Conservation (phyloP, 345 rosid species). For the Luvunga scandens region DNA sequence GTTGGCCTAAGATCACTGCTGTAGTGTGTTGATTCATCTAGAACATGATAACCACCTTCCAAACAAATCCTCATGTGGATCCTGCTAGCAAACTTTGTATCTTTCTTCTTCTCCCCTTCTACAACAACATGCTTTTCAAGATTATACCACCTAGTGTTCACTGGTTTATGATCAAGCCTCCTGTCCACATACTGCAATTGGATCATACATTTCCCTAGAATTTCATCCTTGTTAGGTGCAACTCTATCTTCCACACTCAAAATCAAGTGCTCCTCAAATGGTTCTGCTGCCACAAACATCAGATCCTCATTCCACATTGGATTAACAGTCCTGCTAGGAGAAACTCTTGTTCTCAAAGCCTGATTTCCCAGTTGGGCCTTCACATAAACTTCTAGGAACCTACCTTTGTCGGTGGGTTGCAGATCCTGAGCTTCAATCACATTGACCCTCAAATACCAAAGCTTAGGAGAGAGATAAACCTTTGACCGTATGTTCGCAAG, state of each 20-base stretch:
- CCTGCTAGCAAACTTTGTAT: constrained; percentile 73
- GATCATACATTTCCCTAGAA: constrained; percentile 59
- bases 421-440: constrained; percentile 93
- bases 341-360: constrained; percentile 55
- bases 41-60: constrained; percentile 95
- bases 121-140: constrained; percentile 65
- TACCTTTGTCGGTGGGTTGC: constrained; percentile 54
- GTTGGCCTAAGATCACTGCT: constrained; percentile 96
- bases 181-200: constrained; percentile 53
- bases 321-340: constrained; percentile 58
- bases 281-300: constrained; percentile 94
- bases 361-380: constrained; percentile 67
- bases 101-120: constrained; percentile 79
- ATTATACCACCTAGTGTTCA: constrained; percentile 71
- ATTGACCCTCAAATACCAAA: constrained; percentile 92
- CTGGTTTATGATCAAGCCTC: constrained; percentile 70
- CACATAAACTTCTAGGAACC: constrained; percentile 80
- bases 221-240: constrained; percentile 81
- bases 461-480: constrained; percentile 90
- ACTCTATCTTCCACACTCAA: constrained; percentile 81
- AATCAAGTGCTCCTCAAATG: constrained; percentile 77
- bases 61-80: constrained; percentile 84
- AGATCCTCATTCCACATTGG: constrained; percentile 97
- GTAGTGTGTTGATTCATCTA: constrained; percentile 88
- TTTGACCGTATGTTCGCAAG: constrained; percentile 82